Base-by-base conservation (phyloP, 495 filamentous ascomycete genomes). In the Barbatosphaeria neglecta region DNA sequence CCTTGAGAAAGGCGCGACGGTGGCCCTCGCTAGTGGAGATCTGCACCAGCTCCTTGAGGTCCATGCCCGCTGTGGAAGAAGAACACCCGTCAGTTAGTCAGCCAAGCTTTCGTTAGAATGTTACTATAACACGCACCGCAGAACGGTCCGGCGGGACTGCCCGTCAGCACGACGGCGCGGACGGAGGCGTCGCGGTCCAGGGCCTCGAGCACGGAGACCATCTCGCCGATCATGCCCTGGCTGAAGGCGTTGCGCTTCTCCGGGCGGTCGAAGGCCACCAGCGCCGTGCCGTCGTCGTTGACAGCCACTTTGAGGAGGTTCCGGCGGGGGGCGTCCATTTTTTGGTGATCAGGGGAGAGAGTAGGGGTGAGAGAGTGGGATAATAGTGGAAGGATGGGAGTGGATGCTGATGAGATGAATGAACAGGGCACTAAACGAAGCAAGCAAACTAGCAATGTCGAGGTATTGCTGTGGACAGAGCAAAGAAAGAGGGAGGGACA, bases 51-150 rank as follows among this genome's bases (percentile, higher is more conserved):
- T 68, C 63, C 22, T 52, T 57, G 27, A 70, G 54, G 46, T 70
- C 65, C 16, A 60, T 60, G 19, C 67, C 65, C 16, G 65, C 67
- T 66, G 44, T n/a, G n/a, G n/a, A n/a, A n/a, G n/a, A n/a, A n/a
- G n/a, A n/a, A n/a, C n/a, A n/a, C n/a, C n/a, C n/a, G n/a, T n/a
- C n/a, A n/a, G n/a, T n/a, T n/a, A n/a, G n/a, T n/a, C n/a, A n/a
- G n/a, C n/a, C n/a, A n/a, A n/a, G n/a, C n/a, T n/a, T n/a, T n/a
- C n/a, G n/a, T n/a, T n/a, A n/a, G n/a, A n/a, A n/a, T n/a, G n/a
- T n/a, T n/a, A n/a, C n/a, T n/a, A n/a, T n/a, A n/a, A n/a, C n/a
- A 52, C 57, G 20, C 41, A 62, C 65, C 63, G 18, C 56, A 64
- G 42, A 69, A 66, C n/a, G 58, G 54, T 4, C 50, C 50, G 16